These are phyloP conservation scores for Exophiala spinifera DNA, from an alignment of 2,329 filamentous ascomycete species.

Conservation along the genomic window DNA sequence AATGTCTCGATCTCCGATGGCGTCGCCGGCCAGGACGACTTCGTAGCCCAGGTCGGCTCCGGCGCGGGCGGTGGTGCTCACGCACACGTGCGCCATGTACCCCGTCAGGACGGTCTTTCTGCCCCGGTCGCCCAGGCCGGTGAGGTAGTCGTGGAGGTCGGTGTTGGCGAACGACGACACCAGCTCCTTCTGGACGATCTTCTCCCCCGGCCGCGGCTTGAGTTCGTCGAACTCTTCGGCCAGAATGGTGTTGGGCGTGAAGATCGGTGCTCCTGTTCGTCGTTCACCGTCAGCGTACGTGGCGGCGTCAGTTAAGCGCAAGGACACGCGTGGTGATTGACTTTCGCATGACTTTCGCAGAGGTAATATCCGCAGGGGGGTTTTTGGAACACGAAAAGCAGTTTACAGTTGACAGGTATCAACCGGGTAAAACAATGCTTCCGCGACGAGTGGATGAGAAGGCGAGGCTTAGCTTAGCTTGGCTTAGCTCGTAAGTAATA, in stretches of 20 bases:
- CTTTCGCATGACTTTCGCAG: no score
- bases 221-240: slow-evolving; percentile 62
- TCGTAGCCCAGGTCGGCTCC: slow-evolving; percentile 62
- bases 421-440: no score
- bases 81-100: slow-evolving; percentile 60
- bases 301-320: no score
- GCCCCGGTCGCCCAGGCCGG: slow-evolving; percentile 37
- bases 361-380: no score
- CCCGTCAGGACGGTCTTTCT: slow-evolving; percentile 58
- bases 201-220: slow-evolving; percentile 53
- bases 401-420: no score
- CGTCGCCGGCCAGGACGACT: slow-evolving; percentile 60
- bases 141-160: slow-evolving; percentile 55
- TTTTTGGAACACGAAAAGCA: no score
- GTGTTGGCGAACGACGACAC: slow-evolving; percentile 62
- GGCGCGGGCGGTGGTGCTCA: slow-evolving; percentile 61
- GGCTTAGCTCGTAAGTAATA: no score
- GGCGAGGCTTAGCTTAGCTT: no score
- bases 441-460: no score
- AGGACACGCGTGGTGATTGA: no score
- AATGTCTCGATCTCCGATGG: slow-evolving; percentile 64
- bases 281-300: no score
- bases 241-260: slow-evolving; percentile 60
- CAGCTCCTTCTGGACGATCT: slow-evolving; percentile 56
- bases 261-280: slow-evolving; percentile 55